Evolutionary conservation across 805 yeast genomes (phyloP).

Genomic region (Starmerella riodocensis): DNA sequence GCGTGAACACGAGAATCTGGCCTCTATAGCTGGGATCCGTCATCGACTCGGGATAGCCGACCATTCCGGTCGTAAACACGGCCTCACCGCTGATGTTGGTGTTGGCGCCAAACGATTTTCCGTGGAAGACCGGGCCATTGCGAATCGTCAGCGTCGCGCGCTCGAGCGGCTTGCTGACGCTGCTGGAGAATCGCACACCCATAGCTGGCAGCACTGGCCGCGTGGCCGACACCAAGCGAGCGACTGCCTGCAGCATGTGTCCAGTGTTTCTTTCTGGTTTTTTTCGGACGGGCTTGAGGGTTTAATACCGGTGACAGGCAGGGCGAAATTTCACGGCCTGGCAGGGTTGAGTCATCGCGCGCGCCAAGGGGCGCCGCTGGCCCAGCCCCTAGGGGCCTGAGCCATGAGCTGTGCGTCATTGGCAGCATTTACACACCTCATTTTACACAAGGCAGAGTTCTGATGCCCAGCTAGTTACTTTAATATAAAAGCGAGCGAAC

Average conservation of each 20-base stretch:
- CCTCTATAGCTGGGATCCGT: slow-evolving; percentile 98
- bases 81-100: slow-evolving; percentile 92
- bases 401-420: no score
- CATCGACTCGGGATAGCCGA: slow-evolving; percentile 97
- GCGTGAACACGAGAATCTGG: slow-evolving; percentile 91
- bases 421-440: no score
- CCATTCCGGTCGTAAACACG: slow-evolving; percentile 93
- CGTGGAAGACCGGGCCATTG: slow-evolving; percentile 86
- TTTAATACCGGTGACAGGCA: no score
- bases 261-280: no score
- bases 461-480: no score
- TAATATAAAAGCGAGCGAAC: no score
- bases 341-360: no score
- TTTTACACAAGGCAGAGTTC: no score
- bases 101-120: slow-evolving; percentile 92
- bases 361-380: no score
- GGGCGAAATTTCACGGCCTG: no score
- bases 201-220: background rate
- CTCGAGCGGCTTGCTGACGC: slow-evolving; percentile 31
- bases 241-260: background rate
- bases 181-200: slow-evolving; percentile 22
- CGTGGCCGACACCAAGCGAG: background rate
- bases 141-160: slow-evolving; percentile 84
- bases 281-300: no score
- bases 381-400: no score